These are phyloP conservation scores for Rheum nobile DNA, from an alignment of 148 eudicot genomes.

Conservation along the genomic window DNA sequence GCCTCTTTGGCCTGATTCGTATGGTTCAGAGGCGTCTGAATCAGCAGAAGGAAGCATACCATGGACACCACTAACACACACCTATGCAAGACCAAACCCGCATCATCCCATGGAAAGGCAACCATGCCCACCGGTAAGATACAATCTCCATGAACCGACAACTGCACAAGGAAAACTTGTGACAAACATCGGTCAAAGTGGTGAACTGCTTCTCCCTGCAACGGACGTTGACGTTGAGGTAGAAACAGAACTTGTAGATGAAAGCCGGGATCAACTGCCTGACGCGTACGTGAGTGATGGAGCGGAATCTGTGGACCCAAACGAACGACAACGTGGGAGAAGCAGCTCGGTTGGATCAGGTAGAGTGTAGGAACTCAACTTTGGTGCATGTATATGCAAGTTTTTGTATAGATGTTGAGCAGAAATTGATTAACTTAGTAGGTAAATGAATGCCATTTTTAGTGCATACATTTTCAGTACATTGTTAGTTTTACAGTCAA, in stretches of 20 bases:
- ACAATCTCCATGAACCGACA: background rate
- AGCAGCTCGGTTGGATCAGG: background rate
- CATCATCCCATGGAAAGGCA: background rate
- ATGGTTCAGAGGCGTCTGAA: background rate
- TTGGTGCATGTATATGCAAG: background rate
- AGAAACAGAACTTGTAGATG: background rate
- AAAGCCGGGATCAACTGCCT: background rate
- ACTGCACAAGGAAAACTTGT: background rate
- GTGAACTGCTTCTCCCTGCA: background rate
- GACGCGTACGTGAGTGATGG: background rate
- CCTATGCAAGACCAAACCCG: background rate
- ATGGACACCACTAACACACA: background rate
- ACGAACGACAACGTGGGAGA: background rate
- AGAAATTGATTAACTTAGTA: background rate
- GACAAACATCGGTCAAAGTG: background rate
- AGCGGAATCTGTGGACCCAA: background rate
- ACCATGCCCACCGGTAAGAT: slow-evolving; percentile 2
- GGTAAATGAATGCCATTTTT: background rate
- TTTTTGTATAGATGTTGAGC: background rate
- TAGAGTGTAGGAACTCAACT: background rate
- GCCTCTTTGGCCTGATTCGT: background rate
- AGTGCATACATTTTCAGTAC: background rate
- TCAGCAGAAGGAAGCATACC: background rate
- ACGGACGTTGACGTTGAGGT: background rate
- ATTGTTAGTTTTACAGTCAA: background rate